Base-by-base conservation (phyloP, 305 asterid species). In the Fraxinus paxiana region DNA sequence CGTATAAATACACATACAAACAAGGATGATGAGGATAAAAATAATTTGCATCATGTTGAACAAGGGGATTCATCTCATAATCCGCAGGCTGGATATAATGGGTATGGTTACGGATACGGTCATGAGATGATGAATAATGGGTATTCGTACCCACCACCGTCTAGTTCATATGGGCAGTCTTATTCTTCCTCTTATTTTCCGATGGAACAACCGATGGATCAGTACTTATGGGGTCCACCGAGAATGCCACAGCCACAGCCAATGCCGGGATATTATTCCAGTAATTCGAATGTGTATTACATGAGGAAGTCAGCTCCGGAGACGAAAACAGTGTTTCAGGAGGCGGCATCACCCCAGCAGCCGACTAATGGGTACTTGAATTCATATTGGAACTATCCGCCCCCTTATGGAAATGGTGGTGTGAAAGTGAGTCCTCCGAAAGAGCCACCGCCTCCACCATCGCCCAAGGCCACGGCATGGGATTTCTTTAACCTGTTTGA, bases 381-480 rank as follows among this genome's bases (percentile, higher is more conserved):
- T 83, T 67, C 90, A n/a, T 91, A 87, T 81, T 88, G 89, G 86
- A 89, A 86, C 70, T 63, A 88, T 70, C 88, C 91, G 2, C 73
- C 79, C 3, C 85, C 77, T n/a, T 82, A 88, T 51, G 87, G 80
- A 31, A 82, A 82, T 82, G 90, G 84, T n/a, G 91, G 79, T 24
- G 86, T 38, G 59, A 88, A 85, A 81, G 84, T 48, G 76, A 88
- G 87, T 61, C 78, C 85, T 8, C 87, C 81, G 0, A 87, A 82
- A 84, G 94, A 88, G 83, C 87, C 93, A 31, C 99, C 98, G 0
- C 97, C 96, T 9, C 99, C 98, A 8, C 97, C 98, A 0, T 84
- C 97, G 0, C 97, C 98, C 0, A 89, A 89, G 86, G 93, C 84
- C 1, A 88, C 97, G 9, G 81, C 87, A 6, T 95, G 97, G 99